Base-by-base conservation (phyloP, 129 eudicot genomes). In the Rutidosis leptorrhynchoides region DNA sequence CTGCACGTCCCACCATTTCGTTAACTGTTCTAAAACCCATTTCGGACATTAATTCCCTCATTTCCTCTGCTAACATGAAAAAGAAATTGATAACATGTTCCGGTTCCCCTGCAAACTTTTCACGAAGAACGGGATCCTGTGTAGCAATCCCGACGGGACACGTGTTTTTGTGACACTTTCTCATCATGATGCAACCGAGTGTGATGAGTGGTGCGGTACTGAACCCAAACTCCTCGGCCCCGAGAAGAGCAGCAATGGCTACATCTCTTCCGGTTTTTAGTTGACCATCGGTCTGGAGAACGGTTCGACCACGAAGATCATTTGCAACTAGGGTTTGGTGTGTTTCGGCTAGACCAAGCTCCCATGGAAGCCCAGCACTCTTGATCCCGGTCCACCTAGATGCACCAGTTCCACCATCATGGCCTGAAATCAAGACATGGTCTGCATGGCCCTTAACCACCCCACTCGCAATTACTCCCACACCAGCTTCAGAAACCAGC, bases 341-440 rank as follows among this genome's bases (percentile, higher is more conserved):
- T 27, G 99, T 89, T 69, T 93, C 99, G 0, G 99, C 96, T 51
- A 93, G 85, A 48, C 99, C 99, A 35, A 93, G 90, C 70, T 93
- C 99, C 99, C 99, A 93, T 2, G 99, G 99, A 63, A 93, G 84
- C 73, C 99, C 99, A n/a, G 99, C 99, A 73, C 81, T 93, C 71
- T 93, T 93, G 71, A 93, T 93, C 0, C 99, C 99, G 1, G 99
- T 93, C 99, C 99, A 93, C 52, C 96, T 67, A n/a, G 99, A 89
- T 51, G 99, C 99, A 7, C 99, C 99, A 1, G 99, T 93, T 17
- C 99, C 99, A 68, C 99, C 99, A 70, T 93, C 99, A 9, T 93
- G 99, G 67, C 99, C 99, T 1, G 99, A 93, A 35, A 93, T 93
- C 76, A 93, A 68, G 54, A 93, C 87, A 73, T 93, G 99, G 62